Percentiles rank a stretch among this genome's conserved stretches.
phyloP scores from a whole-genome alignment of 208 protist species.

The Strigomonas culicis region DNA sequence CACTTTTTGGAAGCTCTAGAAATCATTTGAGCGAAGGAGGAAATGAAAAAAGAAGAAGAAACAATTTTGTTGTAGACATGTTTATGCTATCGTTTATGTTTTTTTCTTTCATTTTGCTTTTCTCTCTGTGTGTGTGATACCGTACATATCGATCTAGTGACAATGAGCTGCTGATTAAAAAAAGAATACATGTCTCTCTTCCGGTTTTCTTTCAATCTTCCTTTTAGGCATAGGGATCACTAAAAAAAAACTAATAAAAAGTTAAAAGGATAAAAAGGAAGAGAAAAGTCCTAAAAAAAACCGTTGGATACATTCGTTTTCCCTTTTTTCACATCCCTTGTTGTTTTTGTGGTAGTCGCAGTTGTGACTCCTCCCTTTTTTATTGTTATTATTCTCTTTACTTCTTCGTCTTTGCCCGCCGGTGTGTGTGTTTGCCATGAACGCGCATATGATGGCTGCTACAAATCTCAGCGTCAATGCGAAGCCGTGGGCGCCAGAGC shows the following conservation, averaged over 20 bases:
- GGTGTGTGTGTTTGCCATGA: too few species aligned
- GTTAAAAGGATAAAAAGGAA: too few species aligned
- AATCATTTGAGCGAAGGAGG: slow-evolving; percentile 2
- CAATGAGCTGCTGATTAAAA: neutral
- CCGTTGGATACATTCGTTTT: neutral
- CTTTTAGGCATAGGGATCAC: too few species aligned
- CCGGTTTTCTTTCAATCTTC: neutral
- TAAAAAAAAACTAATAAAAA: too few species aligned
- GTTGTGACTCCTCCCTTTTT: too few species aligned
- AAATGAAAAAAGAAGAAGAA: slow-evolving; percentile 1
- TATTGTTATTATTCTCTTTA: slow-evolving; percentile 6
- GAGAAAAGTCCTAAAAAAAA: too few species aligned
- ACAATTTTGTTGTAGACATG: slow-evolving; percentile 2
- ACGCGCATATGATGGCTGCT: slow-evolving; percentile 2
- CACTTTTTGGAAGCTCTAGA: slow-evolving; percentile 24
- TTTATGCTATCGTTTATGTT: slow-evolving; percentile 10
- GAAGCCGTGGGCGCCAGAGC: slow-evolving; percentile 54
- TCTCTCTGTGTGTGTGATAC: neutral
- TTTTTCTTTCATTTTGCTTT: slow-evolving; percentile 16
- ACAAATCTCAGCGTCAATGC: slow-evolving; percentile 52
- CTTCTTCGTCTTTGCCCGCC: slow-evolving; percentile 6
- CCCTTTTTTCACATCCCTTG: slow-evolving; percentile 1
- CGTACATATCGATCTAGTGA: neutral
- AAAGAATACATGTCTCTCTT: neutral
- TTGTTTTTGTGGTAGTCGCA: slow-evolving; percentile 13